Conservation (phyloP, 225 moss, liverwort and hornwort genomes). For the Sphagnum tenellum region DNA sequence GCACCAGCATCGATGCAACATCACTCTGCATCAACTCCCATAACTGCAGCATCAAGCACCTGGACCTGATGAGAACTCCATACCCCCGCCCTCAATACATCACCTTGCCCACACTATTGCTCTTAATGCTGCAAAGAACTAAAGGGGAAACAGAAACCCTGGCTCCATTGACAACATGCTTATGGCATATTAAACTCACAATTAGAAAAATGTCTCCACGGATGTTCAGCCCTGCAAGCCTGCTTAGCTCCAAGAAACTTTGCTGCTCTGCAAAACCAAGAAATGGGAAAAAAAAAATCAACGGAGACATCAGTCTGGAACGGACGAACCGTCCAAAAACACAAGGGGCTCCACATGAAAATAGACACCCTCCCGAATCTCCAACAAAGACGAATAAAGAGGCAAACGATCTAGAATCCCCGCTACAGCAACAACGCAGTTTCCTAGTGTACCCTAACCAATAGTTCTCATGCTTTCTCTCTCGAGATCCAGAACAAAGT, state of each 20-base stretch:
- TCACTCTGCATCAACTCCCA: conserved; percentile 97
- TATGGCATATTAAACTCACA: conserved; percentile 40
- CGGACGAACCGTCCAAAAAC: no score
- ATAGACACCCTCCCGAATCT: no score
- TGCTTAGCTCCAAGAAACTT: conserved; percentile 82
- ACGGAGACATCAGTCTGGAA: no score
- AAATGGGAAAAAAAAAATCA: no score
- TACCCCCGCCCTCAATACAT: neutral
- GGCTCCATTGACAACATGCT: neutral
- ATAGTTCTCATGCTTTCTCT: no score
- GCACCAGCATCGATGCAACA: conserved; percentile 77
- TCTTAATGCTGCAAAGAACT: neutral
- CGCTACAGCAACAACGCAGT: no score
- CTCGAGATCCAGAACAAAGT: no score
- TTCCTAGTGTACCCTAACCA: no score
- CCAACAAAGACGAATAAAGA: no score
- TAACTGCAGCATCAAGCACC: conserved; percentile 28
- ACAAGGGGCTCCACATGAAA: no score
- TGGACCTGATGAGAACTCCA: no score
- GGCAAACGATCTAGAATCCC: no score
- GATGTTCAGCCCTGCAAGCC: conserved; percentile 83
- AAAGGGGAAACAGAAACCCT: neutral
- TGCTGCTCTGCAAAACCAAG: conserved; percentile 64
- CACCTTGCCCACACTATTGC: neutral
- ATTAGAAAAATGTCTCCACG: conserved; percentile 71